A percentile compares a stretch with the other conserved stretches of the same genome.
Conservation (phyloP, 192 early-diverging fungal genomes). For the Backusella psychrophila region DNA sequence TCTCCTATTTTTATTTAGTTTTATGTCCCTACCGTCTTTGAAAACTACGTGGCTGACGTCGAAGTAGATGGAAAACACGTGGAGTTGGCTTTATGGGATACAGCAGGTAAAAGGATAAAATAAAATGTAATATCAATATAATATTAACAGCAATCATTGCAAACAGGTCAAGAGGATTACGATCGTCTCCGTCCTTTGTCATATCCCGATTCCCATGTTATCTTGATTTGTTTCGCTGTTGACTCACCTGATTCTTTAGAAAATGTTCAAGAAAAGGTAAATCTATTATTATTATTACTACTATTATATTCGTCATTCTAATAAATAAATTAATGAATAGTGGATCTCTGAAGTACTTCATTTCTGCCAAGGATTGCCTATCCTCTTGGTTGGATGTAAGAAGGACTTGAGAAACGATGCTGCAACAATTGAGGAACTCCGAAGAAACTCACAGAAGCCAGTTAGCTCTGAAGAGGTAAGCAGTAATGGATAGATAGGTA, state of each 20-base stretch:
- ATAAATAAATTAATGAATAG: constrained; percentile 33
- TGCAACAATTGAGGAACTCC: constrained; percentile 68
- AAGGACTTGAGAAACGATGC: constrained; percentile 86
- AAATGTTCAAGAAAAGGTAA: constrained; percentile 70
- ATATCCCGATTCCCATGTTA: constrained; percentile 90
- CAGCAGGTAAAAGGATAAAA: constrained; percentile 51
- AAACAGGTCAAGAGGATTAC: constrained; percentile 37
- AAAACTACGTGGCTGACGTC: constrained; percentile 73
- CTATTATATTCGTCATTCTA: neutral
- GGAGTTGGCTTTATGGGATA: constrained; percentile 77
- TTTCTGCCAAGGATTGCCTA: constrained; percentile 83
- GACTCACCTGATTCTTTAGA: constrained; percentile 81
- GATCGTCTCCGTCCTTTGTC: constrained; percentile 83
- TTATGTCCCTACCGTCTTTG: constrained; percentile 76
- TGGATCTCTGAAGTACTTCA: constrained; percentile 90
- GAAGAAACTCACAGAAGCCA: constrained; percentile 69
- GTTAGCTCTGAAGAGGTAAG: constrained; percentile 72
- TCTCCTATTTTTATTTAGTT: constrained; percentile 37
- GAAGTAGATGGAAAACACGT: constrained; percentile 67
- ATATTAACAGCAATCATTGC: neutral
- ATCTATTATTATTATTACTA: neutral
- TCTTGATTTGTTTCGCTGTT: constrained; percentile 91
- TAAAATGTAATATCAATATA: neutral
- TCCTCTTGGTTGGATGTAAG: constrained; percentile 87
- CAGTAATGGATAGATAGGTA: neutral